Conservation (phyloP, 2,329 filamentous ascomycete genomes). For the Stromatinia cepivora region DNA sequence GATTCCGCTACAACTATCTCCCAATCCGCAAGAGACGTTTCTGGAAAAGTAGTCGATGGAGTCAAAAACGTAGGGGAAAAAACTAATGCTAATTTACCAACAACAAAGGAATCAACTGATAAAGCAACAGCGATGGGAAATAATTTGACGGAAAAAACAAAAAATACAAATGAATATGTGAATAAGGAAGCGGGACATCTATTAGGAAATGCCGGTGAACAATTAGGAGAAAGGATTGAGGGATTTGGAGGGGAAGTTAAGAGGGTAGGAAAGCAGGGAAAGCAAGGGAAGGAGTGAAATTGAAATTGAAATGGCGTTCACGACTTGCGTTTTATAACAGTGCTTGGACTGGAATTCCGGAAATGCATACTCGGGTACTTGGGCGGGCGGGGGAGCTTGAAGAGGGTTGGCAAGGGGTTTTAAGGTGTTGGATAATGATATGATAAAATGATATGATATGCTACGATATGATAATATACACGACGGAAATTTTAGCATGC, state of each 20-base stretch:
- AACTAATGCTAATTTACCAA: background rate
- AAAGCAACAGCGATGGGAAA: constrained; percentile 21
- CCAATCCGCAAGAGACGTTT: background rate
- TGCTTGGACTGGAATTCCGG: background rate
- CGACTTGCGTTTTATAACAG: too few species aligned
- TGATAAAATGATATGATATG: background rate
- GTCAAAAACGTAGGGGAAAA: background rate
- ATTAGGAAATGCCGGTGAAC: constrained; percentile 37
- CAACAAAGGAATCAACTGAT: background rate
- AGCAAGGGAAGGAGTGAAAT: background rate
- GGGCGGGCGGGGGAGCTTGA: too few species aligned
- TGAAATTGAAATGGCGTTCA: too few species aligned
- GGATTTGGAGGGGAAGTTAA: constrained; percentile 31
- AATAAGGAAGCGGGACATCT: constrained; percentile 36
- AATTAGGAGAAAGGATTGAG: constrained; percentile 34
- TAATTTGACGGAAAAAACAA: constrained; percentile 28
- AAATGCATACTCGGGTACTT: background rate
- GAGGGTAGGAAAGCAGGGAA: constrained; percentile 12
- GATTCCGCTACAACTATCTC: background rate
- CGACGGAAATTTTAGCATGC: background rate
- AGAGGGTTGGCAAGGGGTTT: too few species aligned
- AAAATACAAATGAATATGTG: constrained; percentile 27
- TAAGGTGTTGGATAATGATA: background rate
- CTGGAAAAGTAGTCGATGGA: background rate
- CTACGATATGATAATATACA: background rate